These are phyloP conservation scores for Fonsecaea pedrosoi DNA, from an alignment of 2,329 filamentous ascomycete genomes.

Conservation along the genomic window DNA sequence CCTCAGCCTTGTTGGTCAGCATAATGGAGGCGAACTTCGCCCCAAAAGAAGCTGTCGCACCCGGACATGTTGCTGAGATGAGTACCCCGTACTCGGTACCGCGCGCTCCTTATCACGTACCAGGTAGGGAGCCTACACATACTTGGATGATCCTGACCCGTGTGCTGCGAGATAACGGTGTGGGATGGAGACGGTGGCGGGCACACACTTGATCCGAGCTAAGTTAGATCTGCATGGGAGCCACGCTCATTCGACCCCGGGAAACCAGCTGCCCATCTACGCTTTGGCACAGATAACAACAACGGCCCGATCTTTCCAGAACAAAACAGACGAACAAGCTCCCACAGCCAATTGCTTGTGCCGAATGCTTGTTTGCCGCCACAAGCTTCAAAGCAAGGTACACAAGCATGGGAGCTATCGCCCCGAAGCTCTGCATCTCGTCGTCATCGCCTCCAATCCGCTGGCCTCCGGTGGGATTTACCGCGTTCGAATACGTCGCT, in stretches of 20 bases:
- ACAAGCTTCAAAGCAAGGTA: constrained; percentile 13
- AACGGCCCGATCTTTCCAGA: background rate
- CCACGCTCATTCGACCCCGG: background rate
- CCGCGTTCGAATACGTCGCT: background rate
- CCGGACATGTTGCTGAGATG: background rate
- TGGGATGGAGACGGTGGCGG: background rate
- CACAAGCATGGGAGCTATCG: background rate
- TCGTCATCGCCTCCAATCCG: background rate
- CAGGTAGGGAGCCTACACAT: background rate
- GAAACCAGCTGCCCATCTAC: background rate
- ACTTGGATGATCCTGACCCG: background rate
- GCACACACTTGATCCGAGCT: background rate
- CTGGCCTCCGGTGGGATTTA: constrained; percentile 9
- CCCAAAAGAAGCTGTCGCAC: background rate
- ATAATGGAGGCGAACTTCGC: background rate
- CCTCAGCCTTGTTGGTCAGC: constrained; percentile 4
- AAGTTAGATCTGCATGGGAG: background rate
- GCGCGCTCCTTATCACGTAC: background rate
- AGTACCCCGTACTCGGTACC: background rate
- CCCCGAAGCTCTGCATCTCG: background rate
- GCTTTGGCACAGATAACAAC: background rate
- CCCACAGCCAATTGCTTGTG: constrained; percentile 11
- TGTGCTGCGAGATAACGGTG: background rate
- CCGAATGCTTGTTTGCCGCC: constrained; percentile 2
- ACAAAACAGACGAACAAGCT: background rate